Conservation (phyloP, 2,329 filamentous ascomycete genomes). For the Coccinonectria pachysandricola region DNA sequence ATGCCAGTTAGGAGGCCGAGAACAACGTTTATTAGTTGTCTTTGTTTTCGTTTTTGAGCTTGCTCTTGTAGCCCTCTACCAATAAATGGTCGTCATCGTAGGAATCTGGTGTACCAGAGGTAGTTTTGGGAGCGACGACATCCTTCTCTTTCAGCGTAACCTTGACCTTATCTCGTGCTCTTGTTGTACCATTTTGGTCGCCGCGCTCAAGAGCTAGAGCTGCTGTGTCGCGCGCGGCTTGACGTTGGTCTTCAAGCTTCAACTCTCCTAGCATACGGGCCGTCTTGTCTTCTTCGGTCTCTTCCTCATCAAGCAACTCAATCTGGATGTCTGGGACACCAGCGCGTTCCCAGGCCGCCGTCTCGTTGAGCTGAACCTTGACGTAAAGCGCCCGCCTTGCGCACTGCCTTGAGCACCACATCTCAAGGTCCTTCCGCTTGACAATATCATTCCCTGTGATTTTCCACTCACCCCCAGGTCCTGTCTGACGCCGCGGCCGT, state of each 20-base stretch:
- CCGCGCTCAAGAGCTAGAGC: conserved; percentile 43
- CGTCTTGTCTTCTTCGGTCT: conserved; percentile 31
- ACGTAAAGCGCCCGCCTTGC: conserved; percentile 73
- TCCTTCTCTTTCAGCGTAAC: conserved; percentile 44
- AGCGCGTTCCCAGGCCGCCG: conserved; percentile 73
- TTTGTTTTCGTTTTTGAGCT: conserved; percentile 12
- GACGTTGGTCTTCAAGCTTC: conserved; percentile 34
- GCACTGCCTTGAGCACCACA: conserved; percentile 79
- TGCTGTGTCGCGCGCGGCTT: conserved; percentile 27
- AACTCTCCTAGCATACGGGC: conserved; percentile 30
- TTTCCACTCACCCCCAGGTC: conserved; percentile 55
- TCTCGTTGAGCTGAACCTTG: conserved; percentile 77
- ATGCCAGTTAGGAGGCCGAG: too few relatives aligned
- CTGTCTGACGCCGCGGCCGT: conserved; percentile 46
- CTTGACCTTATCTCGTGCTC: conserved; percentile 27
- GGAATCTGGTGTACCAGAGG: conserved; percentile 13
- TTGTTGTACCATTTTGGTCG: conserved; percentile 12
- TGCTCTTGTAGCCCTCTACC: conserved; percentile 42
- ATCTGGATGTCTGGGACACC: conserved; percentile 47
- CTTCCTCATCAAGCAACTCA: conserved; percentile 54
- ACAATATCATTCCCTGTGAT: conserved; percentile 56
- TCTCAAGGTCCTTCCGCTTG: conserved; percentile 60
- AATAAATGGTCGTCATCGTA: conserved; percentile 33
- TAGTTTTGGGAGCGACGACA: conserved; percentile 11
- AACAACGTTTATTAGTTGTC: too few relatives aligned